These are phyloP conservation scores for Phyllosticta capitalensis DNA, from an alignment of 2,329 filamentous ascomycete genomes.

Conservation along the genomic window DNA sequence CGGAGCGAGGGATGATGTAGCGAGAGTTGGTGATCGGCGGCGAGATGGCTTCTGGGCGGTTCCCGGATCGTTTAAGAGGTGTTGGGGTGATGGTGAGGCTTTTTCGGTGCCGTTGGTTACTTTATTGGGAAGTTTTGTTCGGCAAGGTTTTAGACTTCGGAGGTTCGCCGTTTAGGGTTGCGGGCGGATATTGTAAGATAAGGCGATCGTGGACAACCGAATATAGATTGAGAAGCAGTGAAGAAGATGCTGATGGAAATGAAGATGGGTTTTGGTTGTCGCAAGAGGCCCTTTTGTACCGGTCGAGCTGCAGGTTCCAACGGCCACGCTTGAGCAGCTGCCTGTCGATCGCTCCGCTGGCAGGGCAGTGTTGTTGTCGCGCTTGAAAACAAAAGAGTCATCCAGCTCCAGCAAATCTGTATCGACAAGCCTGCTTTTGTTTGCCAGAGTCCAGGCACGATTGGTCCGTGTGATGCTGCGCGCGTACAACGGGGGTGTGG, in stretches of 20 bases:
- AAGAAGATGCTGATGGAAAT: neutral
- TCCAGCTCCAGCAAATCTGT: neutral
- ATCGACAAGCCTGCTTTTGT: neutral
- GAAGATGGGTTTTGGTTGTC: too few species aligned
- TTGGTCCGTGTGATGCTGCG: neutral
- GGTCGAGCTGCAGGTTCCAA: neutral
- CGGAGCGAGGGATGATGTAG: neutral
- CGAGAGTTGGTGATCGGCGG: neutral
- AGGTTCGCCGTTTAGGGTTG: neutral
- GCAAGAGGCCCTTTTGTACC: neutral
- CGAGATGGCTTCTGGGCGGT: too few species aligned
- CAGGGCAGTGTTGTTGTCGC: constrained; percentile 5
- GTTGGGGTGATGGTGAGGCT: neutral
- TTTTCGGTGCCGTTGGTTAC: neutral
- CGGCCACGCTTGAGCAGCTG: neutral
- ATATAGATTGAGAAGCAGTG: neutral
- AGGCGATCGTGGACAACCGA: neutral
- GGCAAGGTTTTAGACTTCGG: neutral
- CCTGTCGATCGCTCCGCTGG: constrained; percentile 10
- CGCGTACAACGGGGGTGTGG: constrained; percentile 1
- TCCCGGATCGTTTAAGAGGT: neutral
- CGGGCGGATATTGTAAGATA: neutral
- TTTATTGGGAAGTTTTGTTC: neutral
- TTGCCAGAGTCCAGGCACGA: neutral
- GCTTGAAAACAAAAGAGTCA: neutral